phyloP scores from a whole-genome alignment of 1,139 yeast genomes.

The Pichia terricola region DNA sequence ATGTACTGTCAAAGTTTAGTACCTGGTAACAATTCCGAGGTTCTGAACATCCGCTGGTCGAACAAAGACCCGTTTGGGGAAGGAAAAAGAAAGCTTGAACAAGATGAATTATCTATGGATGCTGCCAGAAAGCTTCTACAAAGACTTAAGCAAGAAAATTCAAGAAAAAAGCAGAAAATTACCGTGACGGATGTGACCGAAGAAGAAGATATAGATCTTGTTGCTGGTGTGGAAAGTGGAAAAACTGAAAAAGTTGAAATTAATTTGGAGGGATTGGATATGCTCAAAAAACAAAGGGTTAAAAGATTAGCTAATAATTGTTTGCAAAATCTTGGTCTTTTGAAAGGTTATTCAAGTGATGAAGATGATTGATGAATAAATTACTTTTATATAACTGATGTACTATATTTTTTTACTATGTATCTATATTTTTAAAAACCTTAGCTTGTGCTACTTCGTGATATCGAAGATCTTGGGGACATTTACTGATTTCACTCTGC shows the following conservation, averaged over 20 bases:
- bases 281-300: too few species aligned
- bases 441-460: constrained; percentile 23
- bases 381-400: too few species aligned
- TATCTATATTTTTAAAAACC: constrained; percentile 16
- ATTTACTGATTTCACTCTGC: constrained; percentile 36
- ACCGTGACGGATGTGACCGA: neutral
- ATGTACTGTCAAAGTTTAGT: constrained; percentile 72
- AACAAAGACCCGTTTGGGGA: constrained; percentile 75
- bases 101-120: constrained; percentile 16
- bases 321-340: too few species aligned
- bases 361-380: neutral
- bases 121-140: constrained; percentile 20
- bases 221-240: too few species aligned
- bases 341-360: constrained; percentile 5
- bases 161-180: neutral
- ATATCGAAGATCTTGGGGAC: constrained; percentile 44
- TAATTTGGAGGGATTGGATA: too few species aligned
- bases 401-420: neutral
- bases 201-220: neutral
- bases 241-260: too few species aligned
- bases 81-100: constrained; percentile 10
- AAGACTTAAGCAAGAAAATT: constrained; percentile 10
- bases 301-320: too few species aligned
- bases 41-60: constrained; percentile 78
- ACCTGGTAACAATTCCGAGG: constrained; percentile 35